Base-by-base conservation (phyloP, 306 rosid species). In the Sicyos baderoa region DNA sequence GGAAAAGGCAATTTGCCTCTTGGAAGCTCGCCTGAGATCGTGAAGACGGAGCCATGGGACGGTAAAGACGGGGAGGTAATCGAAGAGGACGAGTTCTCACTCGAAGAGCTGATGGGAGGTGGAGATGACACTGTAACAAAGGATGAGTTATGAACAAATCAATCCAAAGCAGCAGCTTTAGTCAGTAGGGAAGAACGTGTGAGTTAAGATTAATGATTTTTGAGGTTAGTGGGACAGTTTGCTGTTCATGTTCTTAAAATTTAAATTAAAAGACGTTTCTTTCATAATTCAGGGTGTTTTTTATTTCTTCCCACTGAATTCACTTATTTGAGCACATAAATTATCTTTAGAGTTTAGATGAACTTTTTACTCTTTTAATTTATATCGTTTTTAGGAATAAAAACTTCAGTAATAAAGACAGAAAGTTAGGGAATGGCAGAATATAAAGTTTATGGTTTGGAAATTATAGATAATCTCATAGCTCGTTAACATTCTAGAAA, bases 81-180 rank as follows among this genome's bases (percentile, higher is more conserved):
- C 32, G 99, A 90, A 78, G 99, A 90, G 73, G 99, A 93, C 58
- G 99, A 93, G 64, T 93, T 90, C 80, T 90, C 99, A 53, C 97
- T 93, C 15, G 96, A 90, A 63, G 99, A 93, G 76, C 95, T 93
- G 23, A 93, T 90, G 99, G 97, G 90, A 29, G 97, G 89, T 25
- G 96, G 85, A 71, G 94, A 90, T 68, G 91, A 85, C 57, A 49
- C 84, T 10, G 74, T 84, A 10, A 82, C 54, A 82, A 90, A 85
- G 76, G 97, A 90, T 64, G 89, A 93, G 76, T 59, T 84, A 63
- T 86, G 80, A 88, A 68, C 8, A 57, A 32, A 32, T 49, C 2
- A 32, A 32, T 49, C 2, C 42, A 4, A 37, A 32, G 75, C n/a
- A 32, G 75, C n/a, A 29, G 4, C 35, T 16, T 4, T 35, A n/a